Percentiles rank a stretch among this genome's conserved stretches.
phyloP scores from a whole-genome alignment of 768 basidiomycete genomes.

The Lentinula detonsa region DNA sequence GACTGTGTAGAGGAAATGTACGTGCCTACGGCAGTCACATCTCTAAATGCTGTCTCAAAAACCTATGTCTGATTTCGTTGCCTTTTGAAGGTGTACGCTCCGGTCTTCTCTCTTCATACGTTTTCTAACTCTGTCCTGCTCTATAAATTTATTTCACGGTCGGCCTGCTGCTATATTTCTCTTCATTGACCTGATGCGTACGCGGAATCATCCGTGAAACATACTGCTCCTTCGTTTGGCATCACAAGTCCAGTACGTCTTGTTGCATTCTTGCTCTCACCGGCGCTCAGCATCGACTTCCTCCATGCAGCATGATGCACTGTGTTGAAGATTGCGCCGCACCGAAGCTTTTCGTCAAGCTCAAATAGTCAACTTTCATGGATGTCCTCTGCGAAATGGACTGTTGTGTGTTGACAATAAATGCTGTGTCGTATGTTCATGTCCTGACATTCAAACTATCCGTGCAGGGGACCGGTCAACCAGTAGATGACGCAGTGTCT shows the following conservation, averaged over 20 bases:
- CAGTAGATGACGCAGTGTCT: too few relatives aligned
- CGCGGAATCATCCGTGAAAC: too few relatives aligned
- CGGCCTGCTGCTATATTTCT: background rate
- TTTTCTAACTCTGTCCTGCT: background rate
- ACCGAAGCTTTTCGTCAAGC: slow-evolving; percentile 79
- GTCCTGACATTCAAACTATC: too few relatives aligned
- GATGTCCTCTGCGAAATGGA: slow-evolving; percentile 2
- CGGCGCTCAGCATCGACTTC: background rate
- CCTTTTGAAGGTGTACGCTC: slow-evolving; percentile 23
- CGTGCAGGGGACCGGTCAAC: too few relatives aligned
- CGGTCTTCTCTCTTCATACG: slow-evolving; percentile 12
- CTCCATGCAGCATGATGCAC: slow-evolving; percentile 3
- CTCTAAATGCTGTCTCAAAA: too few relatives aligned
- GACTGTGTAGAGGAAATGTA: slow-evolving; percentile 91
- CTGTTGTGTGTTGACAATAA: too few relatives aligned
- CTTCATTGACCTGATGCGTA: background rate
- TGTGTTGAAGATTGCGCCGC: slow-evolving; percentile 39
- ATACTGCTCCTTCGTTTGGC: too few relatives aligned
- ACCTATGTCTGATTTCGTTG: slow-evolving; percentile 12
- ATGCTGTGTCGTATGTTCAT: too few relatives aligned
- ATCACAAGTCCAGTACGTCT: slow-evolving; percentile 59
- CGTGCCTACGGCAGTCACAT: slow-evolving; percentile 15
- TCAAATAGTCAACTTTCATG: slow-evolving; percentile 33
- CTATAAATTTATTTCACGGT: too few relatives aligned
- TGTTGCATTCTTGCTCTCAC: background rate